phyloP scores from a whole-genome alignment of 768 basidiomycete genomes.

The Ephemerocybe angulata region DNA sequence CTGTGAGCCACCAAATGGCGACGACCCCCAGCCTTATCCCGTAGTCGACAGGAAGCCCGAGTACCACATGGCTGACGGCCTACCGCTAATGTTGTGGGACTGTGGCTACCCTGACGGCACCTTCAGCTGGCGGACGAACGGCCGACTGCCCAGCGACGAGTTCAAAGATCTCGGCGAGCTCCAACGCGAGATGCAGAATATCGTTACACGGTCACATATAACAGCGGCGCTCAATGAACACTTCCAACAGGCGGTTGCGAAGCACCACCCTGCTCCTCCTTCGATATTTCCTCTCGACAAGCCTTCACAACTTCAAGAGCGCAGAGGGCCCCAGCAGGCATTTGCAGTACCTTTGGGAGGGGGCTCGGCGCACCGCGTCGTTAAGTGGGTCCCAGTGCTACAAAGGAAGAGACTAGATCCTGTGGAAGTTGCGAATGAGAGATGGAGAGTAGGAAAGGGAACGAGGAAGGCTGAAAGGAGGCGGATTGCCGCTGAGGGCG shows the following conservation, averaged over 20 bases:
- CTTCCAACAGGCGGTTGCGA: slow-evolving; percentile 56
- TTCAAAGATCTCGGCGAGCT: slow-evolving; percentile 27
- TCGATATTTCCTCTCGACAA: slow-evolving; percentile 34
- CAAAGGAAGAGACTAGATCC: slow-evolving; percentile 63
- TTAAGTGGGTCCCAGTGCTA: slow-evolving; percentile 67
- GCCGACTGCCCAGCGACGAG: slow-evolving; percentile 29
- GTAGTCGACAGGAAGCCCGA: slow-evolving; percentile 73
- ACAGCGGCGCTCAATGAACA: slow-evolving; percentile 61
- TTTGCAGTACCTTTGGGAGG: slow-evolving; percentile 68
- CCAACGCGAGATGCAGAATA: slow-evolving; percentile 49
- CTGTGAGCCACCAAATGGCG: slow-evolving; percentile 32
- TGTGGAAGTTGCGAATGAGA: slow-evolving; percentile 71
- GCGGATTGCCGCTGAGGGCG: neutral
- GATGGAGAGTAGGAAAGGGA: slow-evolving; percentile 72
- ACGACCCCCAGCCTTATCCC: slow-evolving; percentile 32
- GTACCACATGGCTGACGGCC: slow-evolving; percentile 90
- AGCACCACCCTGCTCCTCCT: slow-evolving; percentile 44
- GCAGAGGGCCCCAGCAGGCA: slow-evolving; percentile 10
- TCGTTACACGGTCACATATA: slow-evolving; percentile 59
- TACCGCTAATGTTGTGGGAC: slow-evolving; percentile 91
- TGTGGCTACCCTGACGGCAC: slow-evolving; percentile 68
- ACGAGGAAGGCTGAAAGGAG: slow-evolving; percentile 37
- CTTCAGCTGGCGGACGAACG: slow-evolving; percentile 69
- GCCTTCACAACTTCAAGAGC: slow-evolving; percentile 17
- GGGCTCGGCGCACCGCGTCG: slow-evolving; percentile 56